Conservation (phyloP, 169 alveolate species). For the Eimeria sp. region DNA sequence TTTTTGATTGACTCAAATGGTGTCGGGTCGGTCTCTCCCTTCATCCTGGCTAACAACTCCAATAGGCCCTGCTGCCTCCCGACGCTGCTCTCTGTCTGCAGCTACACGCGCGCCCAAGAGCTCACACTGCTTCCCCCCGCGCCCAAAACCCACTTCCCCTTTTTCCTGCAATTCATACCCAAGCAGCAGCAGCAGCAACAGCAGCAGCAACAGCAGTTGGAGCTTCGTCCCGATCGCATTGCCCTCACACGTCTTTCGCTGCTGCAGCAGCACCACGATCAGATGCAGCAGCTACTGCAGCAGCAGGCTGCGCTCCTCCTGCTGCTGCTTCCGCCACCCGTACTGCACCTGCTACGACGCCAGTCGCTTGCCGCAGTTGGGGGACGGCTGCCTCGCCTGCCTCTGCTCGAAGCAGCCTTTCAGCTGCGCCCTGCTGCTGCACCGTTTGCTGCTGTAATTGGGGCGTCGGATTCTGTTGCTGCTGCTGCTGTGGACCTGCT, state of each 20-base stretch:
- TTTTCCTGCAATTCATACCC: conserved; percentile 50
- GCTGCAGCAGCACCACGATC: conserved; percentile 59
- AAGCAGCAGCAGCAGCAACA: conserved; percentile 54
- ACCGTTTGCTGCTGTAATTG: conserved; percentile 26
- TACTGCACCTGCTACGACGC: background rate
- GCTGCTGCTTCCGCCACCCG: conserved; percentile 24
- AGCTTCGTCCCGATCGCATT: conserved; percentile 16
- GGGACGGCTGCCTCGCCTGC: conserved; percentile 3
- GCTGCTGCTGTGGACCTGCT: conserved; percentile 52
- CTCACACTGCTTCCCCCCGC: conserved; percentile 1
- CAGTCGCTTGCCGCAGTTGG: conserved; percentile 31
- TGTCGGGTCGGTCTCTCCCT: conserved; percentile 39
- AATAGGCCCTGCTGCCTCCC: conserved; percentile 55
- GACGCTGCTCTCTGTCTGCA: conserved; percentile 36
- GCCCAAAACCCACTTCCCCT: conserved; percentile 33
- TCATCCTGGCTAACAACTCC: background rate
- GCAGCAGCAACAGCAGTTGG: background rate
- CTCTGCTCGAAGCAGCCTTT: conserved; percentile 11
- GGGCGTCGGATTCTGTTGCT: conserved; percentile 42
- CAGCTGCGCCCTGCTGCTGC: conserved; percentile 38
- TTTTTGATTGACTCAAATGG: conserved; percentile 58
- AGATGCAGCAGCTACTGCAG: conserved; percentile 62
- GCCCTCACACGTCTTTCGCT: conserved; percentile 7
- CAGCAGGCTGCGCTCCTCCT: conserved; percentile 60
- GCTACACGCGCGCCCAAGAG: conserved; percentile 52